Percentiles rank a stretch among this genome's conserved stretches.
These are phyloP conservation scores for Sindora glabra DNA, from an alignment of 306 rosid species.

Conservation along the genomic window DNA sequence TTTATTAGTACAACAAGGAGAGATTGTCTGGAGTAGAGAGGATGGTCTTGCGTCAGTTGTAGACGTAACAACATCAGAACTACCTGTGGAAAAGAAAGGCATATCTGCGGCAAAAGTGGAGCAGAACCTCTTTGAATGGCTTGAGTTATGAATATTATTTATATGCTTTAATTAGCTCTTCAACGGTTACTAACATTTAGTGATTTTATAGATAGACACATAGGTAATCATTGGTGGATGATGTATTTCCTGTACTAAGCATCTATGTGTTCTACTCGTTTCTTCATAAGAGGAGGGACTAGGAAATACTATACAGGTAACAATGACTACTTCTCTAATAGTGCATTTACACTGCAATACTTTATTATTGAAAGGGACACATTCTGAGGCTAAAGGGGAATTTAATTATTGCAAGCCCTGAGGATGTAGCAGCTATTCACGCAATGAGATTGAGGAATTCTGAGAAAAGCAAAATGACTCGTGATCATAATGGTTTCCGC, in stretches of 20 bases:
- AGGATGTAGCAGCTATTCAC: constrained; percentile 81
- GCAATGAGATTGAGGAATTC: constrained; percentile 75
- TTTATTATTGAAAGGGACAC: constrained; percentile 65
- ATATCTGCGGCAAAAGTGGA: constrained; percentile 91
- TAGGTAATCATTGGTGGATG: background rate
- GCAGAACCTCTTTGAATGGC: constrained; percentile 91
- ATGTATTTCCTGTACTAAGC: background rate
- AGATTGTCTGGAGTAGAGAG: constrained; percentile 91
- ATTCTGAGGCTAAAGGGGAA: constrained; percentile 92
- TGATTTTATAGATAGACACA: background rate
- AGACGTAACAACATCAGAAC: constrained; percentile 73
- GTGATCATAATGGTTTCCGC: constrained; percentile 97
- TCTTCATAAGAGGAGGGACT: constrained; percentile 7
- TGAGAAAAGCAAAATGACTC: constrained; percentile 94
- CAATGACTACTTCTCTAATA: constrained; percentile 21
- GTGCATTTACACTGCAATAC: constrained; percentile 12
- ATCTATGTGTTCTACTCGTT: background rate
- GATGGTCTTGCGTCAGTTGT: constrained; percentile 96
- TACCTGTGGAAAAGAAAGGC: constrained; percentile 80
- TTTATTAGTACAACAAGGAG: constrained; percentile 87
- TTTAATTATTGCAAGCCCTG: constrained; percentile 87
- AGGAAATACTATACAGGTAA: constrained; percentile 2
- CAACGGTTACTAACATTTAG: too few species aligned
- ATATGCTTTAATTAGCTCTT: background rate
- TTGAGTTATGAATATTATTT: constrained; percentile 50